Evolutionary conservation across 2,329 filamentous ascomycete species (phyloP).

Genomic region (Rugonectria rugulosa): DNA sequence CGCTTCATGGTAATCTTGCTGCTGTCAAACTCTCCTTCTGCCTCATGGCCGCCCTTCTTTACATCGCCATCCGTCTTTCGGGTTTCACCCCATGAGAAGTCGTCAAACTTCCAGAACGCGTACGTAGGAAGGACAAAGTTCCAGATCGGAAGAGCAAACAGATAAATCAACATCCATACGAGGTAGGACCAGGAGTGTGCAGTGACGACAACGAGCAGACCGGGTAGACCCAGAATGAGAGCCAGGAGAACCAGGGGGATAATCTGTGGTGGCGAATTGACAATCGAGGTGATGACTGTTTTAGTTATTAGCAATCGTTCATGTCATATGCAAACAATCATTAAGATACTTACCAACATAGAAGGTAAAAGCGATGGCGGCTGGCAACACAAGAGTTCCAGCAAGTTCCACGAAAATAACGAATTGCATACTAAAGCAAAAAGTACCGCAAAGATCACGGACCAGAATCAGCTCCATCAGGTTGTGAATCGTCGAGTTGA

Average conservation of each 20-base stretch:
- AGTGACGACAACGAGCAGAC: constrained; percentile 88
- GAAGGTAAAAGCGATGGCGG: constrained; percentile 95
- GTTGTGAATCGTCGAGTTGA: constrained; percentile 99
- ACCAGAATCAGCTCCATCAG: constrained; percentile 97
- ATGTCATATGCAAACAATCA: neutral
- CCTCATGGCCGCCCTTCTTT: constrained; percentile 85
- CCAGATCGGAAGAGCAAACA: constrained; percentile 92
- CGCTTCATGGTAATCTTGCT: constrained; percentile 99
- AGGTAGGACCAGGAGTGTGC: constrained; percentile 94
- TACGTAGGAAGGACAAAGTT: constrained; percentile 95
- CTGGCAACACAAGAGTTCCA: constrained; percentile 92
- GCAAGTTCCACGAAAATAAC: constrained; percentile 95
- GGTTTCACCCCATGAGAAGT: constrained; percentile 99
- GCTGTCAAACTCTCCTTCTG: constrained; percentile 96
- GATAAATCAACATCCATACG: constrained; percentile 96
- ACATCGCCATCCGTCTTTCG: constrained; percentile 91
- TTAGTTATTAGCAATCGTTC: constrained; percentile 7
- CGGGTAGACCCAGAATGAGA: constrained; percentile 92
- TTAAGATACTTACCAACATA: constrained; percentile 78
- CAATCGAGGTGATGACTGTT: constrained; percentile 84
- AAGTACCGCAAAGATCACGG: constrained; percentile 94
- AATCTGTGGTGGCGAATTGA: constrained; percentile 77
- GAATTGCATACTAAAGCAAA: constrained; percentile 99
- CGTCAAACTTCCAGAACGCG: constrained; percentile 99
- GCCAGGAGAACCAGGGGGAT: constrained; percentile 90